Conservation (phyloP, 495 filamentous ascomycete genomes). For the Trichoderma virens region DNA sequence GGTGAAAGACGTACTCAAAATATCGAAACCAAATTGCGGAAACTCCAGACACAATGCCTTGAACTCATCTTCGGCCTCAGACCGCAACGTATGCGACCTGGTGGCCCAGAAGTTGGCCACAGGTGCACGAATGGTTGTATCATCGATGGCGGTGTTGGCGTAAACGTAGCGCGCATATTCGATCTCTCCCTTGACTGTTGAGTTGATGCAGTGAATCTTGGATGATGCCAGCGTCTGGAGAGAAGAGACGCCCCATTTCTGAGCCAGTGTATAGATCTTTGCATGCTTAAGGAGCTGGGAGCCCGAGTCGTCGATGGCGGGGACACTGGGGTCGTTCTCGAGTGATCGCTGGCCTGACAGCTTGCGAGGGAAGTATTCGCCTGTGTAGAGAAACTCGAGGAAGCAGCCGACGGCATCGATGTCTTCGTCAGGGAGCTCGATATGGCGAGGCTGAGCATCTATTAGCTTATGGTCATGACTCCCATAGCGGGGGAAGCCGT, state of each 20-base stretch:
- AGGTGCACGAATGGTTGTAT: conserved; percentile 67
- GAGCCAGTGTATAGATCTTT: conserved; percentile 78
- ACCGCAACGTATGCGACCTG: conserved; percentile 67
- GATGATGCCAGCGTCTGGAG: conserved; percentile 70
- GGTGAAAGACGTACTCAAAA: conserved; percentile 56
- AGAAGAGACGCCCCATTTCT: conserved; percentile 63
- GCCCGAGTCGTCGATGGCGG: conserved; percentile 60
- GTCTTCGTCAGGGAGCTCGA: conserved; percentile 63
- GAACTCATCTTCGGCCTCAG: conserved; percentile 79
- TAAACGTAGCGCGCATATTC: conserved; percentile 88
- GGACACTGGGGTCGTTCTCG: conserved; percentile 50
- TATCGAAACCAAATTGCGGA: conserved; percentile 85
- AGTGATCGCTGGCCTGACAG: conserved; percentile 45
- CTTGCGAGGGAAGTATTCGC: conserved; percentile 76
- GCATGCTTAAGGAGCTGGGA: conserved; percentile 78
- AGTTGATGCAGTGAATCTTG: conserved; percentile 85
- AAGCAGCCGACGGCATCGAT: conserved; percentile 79
- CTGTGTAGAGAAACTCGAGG: conserved; percentile 87
- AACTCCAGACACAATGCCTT: conserved; percentile 75
- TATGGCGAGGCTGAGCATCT: conserved; percentile 45
- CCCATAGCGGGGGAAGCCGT: conserved; percentile 15
- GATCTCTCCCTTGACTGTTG: conserved; percentile 79
- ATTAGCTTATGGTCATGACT: conserved; percentile 15
- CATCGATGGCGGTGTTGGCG: conserved; percentile 59
- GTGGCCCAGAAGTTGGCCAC: conserved; percentile 89